These are phyloP conservation scores for Emiliania huxleyi DNA, from an alignment of 78 protist species.

Conservation along the genomic window DNA sequence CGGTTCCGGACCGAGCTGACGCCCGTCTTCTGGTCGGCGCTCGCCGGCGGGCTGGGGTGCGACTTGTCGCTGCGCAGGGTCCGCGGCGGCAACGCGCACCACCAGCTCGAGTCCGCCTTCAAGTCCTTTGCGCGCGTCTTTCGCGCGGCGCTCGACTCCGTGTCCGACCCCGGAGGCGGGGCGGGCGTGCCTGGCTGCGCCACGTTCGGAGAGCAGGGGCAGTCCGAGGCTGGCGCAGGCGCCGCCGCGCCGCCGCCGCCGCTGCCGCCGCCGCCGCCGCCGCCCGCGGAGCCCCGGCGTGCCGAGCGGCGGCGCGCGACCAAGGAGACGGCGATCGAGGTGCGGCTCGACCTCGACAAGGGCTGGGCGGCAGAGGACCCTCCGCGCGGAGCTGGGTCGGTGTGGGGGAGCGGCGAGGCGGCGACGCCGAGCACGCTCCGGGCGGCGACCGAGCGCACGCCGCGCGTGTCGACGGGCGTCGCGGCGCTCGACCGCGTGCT, in stretches of 20 bases:
- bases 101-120: neutral
- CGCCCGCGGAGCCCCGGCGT: neutral
- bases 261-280: neutral
- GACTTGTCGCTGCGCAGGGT: neutral
- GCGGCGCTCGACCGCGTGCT: neutral
- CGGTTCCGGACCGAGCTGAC: neutral
- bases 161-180: too few species aligned
- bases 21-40: neutral
- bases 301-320: neutral
- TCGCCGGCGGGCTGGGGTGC: neutral
- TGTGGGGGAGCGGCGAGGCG: too few species aligned
- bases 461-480: neutral
- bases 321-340: neutral
- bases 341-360: neutral
- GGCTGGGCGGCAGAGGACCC: neutral
- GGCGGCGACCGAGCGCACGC: neutral
- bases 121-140: conserved; percentile 27
- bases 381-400: too few species aligned
- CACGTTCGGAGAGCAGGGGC: too few species aligned
- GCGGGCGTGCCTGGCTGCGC: too few species aligned
- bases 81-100: conserved; percentile 14
- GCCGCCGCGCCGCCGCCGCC: neutral
- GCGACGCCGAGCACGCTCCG: neutral
- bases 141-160: neutral
- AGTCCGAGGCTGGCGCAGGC: too few species aligned